Conservation (phyloP, 257 asterid genomes). For the Primulina huaijiensis region DNA sequence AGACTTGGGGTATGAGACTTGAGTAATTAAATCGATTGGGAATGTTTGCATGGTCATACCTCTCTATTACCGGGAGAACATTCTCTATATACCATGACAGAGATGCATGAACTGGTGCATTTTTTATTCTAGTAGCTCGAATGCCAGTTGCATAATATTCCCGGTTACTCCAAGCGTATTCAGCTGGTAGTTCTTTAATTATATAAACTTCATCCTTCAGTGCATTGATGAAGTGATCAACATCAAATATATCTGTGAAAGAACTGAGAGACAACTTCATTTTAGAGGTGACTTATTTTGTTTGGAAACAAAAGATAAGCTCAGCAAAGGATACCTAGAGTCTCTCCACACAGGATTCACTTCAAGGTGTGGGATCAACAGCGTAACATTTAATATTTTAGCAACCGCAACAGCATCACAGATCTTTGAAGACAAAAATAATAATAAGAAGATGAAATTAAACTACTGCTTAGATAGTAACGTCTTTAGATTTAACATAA, state of each 20-base stretch:
- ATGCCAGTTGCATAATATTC: conserved; percentile 88
- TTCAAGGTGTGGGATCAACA: conserved; percentile 86
- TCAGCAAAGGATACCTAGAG: conserved; percentile 58
- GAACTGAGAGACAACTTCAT: conserved; percentile 44
- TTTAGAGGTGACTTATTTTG: not conserved
- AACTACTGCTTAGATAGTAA: too few species aligned
- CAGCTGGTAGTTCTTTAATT: conserved; percentile 78
- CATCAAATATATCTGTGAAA: conserved; percentile 88
- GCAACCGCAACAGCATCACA: conserved; percentile 99
- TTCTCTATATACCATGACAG: conserved; percentile 91
- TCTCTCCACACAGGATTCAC: conserved; percentile 98
- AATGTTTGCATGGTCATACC: conserved; percentile 39
- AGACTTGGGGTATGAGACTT: too few species aligned
- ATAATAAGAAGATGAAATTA: conserved; percentile 22
- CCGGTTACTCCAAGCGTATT: conserved; percentile 90
- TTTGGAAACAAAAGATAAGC: not conserved
- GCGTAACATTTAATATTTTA: conserved; percentile 89
- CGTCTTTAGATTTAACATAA: not conserved
- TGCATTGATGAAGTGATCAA: conserved; percentile 84
- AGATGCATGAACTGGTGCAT: conserved; percentile 95
- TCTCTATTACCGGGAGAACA: conserved; percentile 68
- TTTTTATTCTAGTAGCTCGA: conserved; percentile 84
- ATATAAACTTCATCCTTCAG: conserved; percentile 78
- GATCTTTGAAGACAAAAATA: conserved; percentile 41
- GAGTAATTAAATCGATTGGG: too few species aligned